These are phyloP conservation scores for Penicillium silybi DNA, from an alignment of 495 filamentous ascomycete genomes.

Conservation along the genomic window DNA sequence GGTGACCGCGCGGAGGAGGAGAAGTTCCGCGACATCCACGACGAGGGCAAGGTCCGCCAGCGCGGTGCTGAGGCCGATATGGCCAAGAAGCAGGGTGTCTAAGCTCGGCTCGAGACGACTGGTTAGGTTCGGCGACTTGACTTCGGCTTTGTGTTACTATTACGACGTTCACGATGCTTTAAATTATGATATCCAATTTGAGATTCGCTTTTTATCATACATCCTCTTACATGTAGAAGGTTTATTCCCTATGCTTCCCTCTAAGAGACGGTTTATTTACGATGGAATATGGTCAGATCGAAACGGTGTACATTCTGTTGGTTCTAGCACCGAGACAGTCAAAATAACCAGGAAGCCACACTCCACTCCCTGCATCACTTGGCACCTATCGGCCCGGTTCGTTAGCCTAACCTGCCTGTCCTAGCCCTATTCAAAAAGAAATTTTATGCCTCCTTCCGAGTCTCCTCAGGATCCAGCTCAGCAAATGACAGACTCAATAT, in stretches of 20 bases:
- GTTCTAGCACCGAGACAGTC: too few species aligned
- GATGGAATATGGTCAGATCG: too few species aligned
- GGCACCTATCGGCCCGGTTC: too few species aligned
- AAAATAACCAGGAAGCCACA: too few species aligned
- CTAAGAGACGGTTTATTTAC: too few species aligned
- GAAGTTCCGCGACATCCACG: constrained; percentile 64
- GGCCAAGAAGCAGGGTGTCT: constrained; percentile 54
- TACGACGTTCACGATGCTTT: constrained; percentile 13
- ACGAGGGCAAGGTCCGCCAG: constrained; percentile 81
- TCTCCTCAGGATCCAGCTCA: too few species aligned
- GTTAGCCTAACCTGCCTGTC: too few species aligned
- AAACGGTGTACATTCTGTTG: too few species aligned
- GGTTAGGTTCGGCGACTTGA: neutral
- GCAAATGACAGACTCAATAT: too few species aligned
- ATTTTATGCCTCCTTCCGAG: too few species aligned
- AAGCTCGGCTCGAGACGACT: neutral
- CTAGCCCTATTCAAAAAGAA: too few species aligned
- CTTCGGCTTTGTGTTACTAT: constrained; percentile 5
- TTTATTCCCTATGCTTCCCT: neutral
- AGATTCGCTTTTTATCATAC: neutral
- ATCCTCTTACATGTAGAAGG: neutral
- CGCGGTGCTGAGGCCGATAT: constrained; percentile 82
- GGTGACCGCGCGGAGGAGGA: constrained; percentile 64
- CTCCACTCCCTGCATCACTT: too few species aligned
- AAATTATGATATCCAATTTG: constrained; percentile 21